These are phyloP conservation scores for Solanum medicagineum DNA, from an alignment of 257 asterid species.

Conservation along the genomic window DNA sequence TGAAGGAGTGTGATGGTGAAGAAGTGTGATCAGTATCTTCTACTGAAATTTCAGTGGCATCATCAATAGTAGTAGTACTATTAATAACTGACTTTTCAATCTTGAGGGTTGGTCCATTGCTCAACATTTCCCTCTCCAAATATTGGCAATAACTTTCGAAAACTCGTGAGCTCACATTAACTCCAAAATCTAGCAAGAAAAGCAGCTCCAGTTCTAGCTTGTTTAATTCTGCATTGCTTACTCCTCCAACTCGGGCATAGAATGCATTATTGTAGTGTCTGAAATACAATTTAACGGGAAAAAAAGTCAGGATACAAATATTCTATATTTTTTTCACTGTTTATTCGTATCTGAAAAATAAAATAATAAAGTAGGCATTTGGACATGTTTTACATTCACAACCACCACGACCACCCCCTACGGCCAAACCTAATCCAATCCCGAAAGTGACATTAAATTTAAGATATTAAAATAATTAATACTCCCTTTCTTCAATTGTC, in stretches of 20 bases:
- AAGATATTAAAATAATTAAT: not conserved
- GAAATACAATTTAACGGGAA: not conserved
- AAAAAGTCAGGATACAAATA: not conserved
- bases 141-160: conserved; percentile 78
- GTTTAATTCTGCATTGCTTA: conserved; percentile 55
- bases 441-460: not conserved
- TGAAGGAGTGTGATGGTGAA: conserved; percentile 15
- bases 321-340: not conserved
- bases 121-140: conserved; percentile 63
- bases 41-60: conserved; percentile 44
- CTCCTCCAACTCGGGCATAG: conserved; percentile 86
- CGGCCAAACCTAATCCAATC: too few relatives aligned
- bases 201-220: conserved; percentile 64
- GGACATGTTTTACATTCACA: too few relatives aligned
- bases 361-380: too few relatives aligned
- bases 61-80: conserved; percentile 16
- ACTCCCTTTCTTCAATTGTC: too few relatives aligned
- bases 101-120: conserved; percentile 7
- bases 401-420: too few relatives aligned
- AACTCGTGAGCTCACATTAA: conserved; percentile 47
- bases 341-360: too few relatives aligned
- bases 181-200: conserved; percentile 58
- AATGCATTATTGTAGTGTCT: conserved; percentile 85
- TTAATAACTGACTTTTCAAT: conserved; percentile 11
- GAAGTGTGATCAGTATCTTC: conserved; percentile 30